phyloP scores from a whole-genome alignment of 192 early-diverging fungal species.

The Nowakowskiella sp. region DNA sequence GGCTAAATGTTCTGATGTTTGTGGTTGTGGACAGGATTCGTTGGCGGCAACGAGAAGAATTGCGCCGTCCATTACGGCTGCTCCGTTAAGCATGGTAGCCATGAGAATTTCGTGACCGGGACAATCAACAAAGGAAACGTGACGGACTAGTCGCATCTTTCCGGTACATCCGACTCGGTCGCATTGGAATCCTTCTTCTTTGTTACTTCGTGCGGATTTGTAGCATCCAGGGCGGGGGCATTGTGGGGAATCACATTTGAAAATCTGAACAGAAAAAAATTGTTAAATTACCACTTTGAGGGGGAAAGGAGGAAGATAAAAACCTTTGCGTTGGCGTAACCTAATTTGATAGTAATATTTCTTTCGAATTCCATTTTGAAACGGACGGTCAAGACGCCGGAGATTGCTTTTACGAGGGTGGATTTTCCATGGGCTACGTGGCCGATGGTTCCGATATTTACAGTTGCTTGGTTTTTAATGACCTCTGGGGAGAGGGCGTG shows the following conservation, averaged over 20 bases:
- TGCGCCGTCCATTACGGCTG: slow-evolving; percentile 98
- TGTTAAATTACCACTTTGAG: too few species aligned
- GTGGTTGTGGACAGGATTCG: slow-evolving; percentile 97
- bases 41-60: slow-evolving; percentile 95
- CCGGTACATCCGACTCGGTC: slow-evolving; percentile 80
- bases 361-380: slow-evolving; percentile 97
- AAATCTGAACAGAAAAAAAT: slow-evolving; percentile 55
- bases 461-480: slow-evolving; percentile 95
- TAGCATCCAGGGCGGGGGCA: slow-evolving; percentile 97
- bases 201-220: slow-evolving; percentile 71
- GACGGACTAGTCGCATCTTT: slow-evolving; percentile 73
- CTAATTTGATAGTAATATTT: slow-evolving; percentile 99
- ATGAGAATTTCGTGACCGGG: slow-evolving; percentile 99
- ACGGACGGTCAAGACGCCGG: slow-evolving; percentile 94
- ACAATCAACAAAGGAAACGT: slow-evolving; percentile 98
- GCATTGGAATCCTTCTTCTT: slow-evolving; percentile 82
- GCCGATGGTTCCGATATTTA: slow-evolving; percentile 99
- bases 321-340: slow-evolving; percentile 97
- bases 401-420: slow-evolving; percentile 97
- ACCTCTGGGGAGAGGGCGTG: slow-evolving; percentile 87
- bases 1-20: slow-evolving; percentile 96
- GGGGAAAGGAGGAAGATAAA: neutral
- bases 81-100: slow-evolving; percentile 98
- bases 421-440: slow-evolving; percentile 99
- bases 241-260: slow-evolving; percentile 88